A percentile compares a stretch with the other conserved stretches of the same genome.
phyloP scores from a whole-genome alignment of 345 rosid genomes.

The Sisymbrium irio region DNA sequence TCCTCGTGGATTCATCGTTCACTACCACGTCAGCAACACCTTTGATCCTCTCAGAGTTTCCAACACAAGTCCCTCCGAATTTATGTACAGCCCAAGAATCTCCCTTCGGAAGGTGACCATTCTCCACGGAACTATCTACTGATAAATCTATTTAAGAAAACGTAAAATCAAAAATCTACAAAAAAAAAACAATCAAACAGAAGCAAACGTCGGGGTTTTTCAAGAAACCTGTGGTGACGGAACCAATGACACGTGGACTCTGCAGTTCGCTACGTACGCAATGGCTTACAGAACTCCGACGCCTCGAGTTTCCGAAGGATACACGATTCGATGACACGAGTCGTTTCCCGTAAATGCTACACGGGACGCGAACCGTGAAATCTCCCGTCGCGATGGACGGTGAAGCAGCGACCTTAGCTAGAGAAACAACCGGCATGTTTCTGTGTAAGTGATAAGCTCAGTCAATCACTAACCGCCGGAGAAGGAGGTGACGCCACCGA shows the following conservation, averaged over 20 bases:
- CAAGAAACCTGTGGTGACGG: constrained; percentile 59
- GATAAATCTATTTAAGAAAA: constrained; percentile 42
- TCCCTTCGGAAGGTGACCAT: constrained; percentile 60
- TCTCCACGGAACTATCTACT: constrained; percentile 48
- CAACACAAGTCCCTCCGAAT: constrained; percentile 98
- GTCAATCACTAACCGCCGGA: constrained; percentile 12
- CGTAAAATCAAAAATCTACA: constrained; percentile 6
- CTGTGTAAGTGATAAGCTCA: constrained; percentile 1
- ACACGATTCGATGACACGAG: constrained; percentile 29
- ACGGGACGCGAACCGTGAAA: constrained; percentile 24
- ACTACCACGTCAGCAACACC: constrained; percentile 71
- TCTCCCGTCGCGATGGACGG: constrained; percentile 10
- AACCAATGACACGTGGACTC: constrained; percentile 36
- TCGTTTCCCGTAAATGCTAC: constrained; percentile 17
- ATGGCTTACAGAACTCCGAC: constrained; percentile 21
- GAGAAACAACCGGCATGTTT: constrained; percentile 36
- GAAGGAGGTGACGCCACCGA: not conserved
- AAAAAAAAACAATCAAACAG: not conserved
- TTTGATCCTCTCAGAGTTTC: constrained; percentile 78
- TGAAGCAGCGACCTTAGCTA: constrained; percentile 23
- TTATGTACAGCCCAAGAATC: constrained; percentile 84
- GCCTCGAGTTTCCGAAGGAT: constrained; percentile 12
- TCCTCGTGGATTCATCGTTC: constrained; percentile 62
- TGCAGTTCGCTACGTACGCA: constrained; percentile 38
- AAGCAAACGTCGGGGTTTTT: not conserved